Evolutionary conservation across 139 green algal genomes (phyloP).

Genomic region (Pleodorina starrii): DNA sequence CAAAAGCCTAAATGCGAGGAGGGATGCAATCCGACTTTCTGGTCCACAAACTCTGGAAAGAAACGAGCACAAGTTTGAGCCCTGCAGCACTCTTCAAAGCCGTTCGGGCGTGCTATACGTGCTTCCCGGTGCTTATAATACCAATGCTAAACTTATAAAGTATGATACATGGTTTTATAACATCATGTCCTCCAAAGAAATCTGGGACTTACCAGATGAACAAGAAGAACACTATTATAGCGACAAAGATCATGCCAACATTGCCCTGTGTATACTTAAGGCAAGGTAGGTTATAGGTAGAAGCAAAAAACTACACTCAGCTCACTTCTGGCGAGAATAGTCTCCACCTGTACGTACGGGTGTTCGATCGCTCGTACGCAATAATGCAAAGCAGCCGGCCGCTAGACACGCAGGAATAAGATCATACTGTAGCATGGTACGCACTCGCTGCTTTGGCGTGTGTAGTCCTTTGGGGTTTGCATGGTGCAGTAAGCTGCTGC

Average conservation of each 20-base stretch:
- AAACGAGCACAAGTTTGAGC: neutral
- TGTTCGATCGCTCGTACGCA: neutral
- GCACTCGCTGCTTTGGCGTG: neutral
- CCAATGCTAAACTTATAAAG: neutral
- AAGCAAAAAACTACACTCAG: no score
- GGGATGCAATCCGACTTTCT: neutral
- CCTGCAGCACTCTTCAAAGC: neutral
- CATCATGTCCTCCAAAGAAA: neutral
- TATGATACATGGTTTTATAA: neutral
- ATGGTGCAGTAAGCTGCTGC: no score
- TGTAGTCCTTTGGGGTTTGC: neutral
- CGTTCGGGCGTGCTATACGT: neutral
- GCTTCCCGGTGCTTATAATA: neutral
- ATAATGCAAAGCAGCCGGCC: neutral
- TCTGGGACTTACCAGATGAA: neutral
- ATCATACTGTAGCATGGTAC: neutral
- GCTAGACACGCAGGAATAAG: neutral
- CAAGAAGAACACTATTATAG: neutral
- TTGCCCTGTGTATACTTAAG: neutral
- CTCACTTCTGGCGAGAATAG: neutral
- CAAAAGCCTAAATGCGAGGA: neutral
- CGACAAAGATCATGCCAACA: constrained; percentile 13
- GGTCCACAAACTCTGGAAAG: neutral
- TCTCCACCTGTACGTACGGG: neutral
- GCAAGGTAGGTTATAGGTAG: no score